Conservation (phyloP, 495 filamentous ascomycete species). For the Penicillium desertorum region DNA sequence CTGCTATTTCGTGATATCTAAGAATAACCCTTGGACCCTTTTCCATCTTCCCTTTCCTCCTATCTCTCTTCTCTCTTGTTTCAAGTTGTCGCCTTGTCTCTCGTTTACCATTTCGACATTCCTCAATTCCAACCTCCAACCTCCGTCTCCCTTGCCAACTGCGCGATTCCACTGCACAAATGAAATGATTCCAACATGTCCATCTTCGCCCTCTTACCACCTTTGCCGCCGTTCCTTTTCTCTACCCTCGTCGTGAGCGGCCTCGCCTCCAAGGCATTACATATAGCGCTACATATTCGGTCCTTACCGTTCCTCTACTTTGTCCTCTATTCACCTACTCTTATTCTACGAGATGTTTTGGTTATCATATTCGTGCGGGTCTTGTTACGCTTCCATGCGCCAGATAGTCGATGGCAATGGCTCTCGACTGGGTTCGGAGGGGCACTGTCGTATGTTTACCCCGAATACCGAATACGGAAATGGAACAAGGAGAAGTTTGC, state of each 20-base stretch:
- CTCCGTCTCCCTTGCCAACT: neutral
- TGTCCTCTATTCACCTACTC: slow-evolving; percentile 39
- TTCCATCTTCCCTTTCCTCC: neutral
- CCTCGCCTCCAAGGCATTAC: slow-evolving; percentile 37
- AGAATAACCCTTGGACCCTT: slow-evolving; percentile 3
- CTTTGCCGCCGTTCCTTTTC: slow-evolving; percentile 35
- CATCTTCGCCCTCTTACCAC: slow-evolving; percentile 25
- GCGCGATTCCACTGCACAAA: slow-evolving; percentile 9
- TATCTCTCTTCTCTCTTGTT: neutral
- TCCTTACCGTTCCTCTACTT: slow-evolving; percentile 40
- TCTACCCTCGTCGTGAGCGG: slow-evolving; percentile 38
- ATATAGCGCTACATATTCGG: slow-evolving; percentile 37
- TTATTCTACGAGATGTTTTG: slow-evolving; percentile 36
- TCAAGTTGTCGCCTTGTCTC: neutral
- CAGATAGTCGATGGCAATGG: slow-evolving; percentile 29
- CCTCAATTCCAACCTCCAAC: neutral
- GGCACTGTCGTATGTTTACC: slow-evolving; percentile 33
- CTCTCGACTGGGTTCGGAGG: slow-evolving; percentile 30
- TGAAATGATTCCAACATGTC: slow-evolving; percentile 31
- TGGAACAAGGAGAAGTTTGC: neutral
- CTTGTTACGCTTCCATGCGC: slow-evolving; percentile 28
- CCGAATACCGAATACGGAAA: neutral
- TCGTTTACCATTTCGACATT: neutral
- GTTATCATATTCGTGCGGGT: slow-evolving; percentile 33
- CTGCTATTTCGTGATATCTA: slow-evolving; percentile 4